Percentiles rank a stretch among this genome's conserved stretches.
phyloP scores from a whole-genome alignment of 2,329 filamentous ascomycete genomes.

The Colletotrichum incanum region DNA sequence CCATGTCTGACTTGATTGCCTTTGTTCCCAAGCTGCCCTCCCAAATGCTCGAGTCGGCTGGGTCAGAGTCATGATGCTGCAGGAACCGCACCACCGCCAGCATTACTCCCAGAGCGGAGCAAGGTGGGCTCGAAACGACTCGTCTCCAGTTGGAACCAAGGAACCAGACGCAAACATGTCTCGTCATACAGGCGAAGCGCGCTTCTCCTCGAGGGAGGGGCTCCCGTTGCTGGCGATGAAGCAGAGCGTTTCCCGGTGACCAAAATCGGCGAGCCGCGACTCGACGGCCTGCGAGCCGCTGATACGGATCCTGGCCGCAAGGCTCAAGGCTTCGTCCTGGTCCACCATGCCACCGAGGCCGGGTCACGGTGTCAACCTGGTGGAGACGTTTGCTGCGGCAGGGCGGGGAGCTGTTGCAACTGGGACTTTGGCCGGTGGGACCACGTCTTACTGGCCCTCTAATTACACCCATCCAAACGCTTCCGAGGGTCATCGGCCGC shows the following conservation, averaged over 20 bases:
- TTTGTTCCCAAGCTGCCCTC: neutral
- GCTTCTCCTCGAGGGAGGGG: neutral
- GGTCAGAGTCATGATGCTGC: conserved; percentile 32
- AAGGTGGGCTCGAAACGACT: conserved; percentile 23
- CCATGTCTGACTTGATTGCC: neutral
- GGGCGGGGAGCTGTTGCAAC: conserved; percentile 34
- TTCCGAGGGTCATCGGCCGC: neutral
- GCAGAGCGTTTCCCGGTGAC: neutral
- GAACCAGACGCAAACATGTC: conserved; percentile 14
- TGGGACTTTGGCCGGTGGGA: conserved; percentile 1
- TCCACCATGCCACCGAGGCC: conserved; percentile 17
- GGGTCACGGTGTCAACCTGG: conserved; percentile 26
- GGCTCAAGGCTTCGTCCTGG: conserved; percentile 17
- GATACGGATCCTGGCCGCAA: conserved; percentile 11
- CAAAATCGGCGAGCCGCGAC: conserved; percentile 14
- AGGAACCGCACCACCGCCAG: conserved; percentile 21
- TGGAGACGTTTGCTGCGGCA: conserved; percentile 30
- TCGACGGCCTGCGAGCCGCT: neutral
- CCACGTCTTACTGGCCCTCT: conserved; percentile 5
- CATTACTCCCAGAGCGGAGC: conserved; percentile 39
- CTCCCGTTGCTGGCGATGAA: neutral
- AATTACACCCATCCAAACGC: conserved; percentile 24
- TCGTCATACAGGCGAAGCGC: conserved; percentile 24
- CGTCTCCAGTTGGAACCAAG: conserved; percentile 10
- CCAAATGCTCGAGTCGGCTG: neutral